Percentiles rank a stretch among this genome's conserved stretches.
Conservation (phyloP, 306 rosid species). For the Mucuna pruriens region DNA sequence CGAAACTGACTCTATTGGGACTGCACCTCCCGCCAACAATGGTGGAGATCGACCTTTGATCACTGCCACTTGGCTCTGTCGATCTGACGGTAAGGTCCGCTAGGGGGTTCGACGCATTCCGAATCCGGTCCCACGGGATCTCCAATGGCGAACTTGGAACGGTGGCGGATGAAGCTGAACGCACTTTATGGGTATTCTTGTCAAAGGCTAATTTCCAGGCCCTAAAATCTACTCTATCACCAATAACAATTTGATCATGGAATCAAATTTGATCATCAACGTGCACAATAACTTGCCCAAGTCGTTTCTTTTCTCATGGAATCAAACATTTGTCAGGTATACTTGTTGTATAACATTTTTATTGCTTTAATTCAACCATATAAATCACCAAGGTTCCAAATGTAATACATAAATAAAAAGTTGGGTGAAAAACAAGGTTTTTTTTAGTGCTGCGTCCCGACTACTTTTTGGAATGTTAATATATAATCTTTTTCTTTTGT, state of each 20-base stretch:
- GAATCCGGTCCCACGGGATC: too few species aligned
- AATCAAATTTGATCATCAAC: slow-evolving; percentile 80
- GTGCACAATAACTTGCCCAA: slow-evolving; percentile 76
- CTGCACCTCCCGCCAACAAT: too few species aligned
- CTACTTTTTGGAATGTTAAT: too few species aligned
- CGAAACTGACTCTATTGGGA: too few species aligned
- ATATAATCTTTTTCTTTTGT: not conserved
- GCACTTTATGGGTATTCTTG: slow-evolving; percentile 73
- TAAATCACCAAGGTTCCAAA: not conserved
- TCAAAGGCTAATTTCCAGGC: slow-evolving; percentile 90
- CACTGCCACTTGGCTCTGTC: too few species aligned
- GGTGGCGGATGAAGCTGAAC: too few species aligned
- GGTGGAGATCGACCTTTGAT: too few species aligned
- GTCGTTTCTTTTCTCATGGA: slow-evolving; percentile 76
- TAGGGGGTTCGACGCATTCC: too few species aligned
- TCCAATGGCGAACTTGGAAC: too few species aligned
- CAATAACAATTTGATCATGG: slow-evolving; percentile 84
- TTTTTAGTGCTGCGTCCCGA: too few species aligned
- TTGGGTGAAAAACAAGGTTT: not conserved
- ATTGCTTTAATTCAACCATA: not conserved
- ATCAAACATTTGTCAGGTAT: not conserved
- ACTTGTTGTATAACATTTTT: not conserved
- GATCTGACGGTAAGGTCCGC: too few species aligned
- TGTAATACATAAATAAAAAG: not conserved
- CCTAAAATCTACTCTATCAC: slow-evolving; percentile 80